phyloP scores from a whole-genome alignment of 2,329 filamentous ascomycete genomes.

The Paraphoma sp. region DNA sequence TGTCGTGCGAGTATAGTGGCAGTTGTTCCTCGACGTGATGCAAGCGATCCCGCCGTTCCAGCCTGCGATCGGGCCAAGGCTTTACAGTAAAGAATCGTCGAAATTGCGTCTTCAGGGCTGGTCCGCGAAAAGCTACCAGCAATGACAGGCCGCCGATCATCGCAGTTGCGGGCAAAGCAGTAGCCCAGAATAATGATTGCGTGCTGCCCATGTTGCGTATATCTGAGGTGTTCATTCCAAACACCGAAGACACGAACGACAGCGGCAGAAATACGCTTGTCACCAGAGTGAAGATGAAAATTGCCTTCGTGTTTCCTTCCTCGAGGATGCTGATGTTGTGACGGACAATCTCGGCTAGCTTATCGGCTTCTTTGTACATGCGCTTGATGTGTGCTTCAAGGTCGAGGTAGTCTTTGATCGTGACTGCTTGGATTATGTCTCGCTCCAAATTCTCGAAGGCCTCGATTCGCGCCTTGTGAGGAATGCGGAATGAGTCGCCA shows the following conservation, averaged over 20 bases:
- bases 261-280: conserved; percentile 44
- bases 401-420: not conserved
- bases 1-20: too few relatives aligned
- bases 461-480: not conserved
- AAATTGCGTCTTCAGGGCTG: too few relatives aligned
- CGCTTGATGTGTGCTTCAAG: not conserved
- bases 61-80: too few relatives aligned
- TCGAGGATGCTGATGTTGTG: conserved; percentile 5
- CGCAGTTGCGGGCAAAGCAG: conserved; percentile 1
- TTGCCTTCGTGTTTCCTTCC: conserved; percentile 17
- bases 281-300: conserved; percentile 25
- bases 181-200: conserved; percentile 23
- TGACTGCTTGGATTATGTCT: too few relatives aligned
- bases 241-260: conserved; percentile 16
- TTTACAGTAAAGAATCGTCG: too few relatives aligned
- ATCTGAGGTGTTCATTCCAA: conserved; percentile 27
- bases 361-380: not conserved
- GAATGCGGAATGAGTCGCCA: not conserved
- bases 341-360: too few relatives aligned
- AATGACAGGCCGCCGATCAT: too few relatives aligned
- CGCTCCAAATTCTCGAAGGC: not conserved
- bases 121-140: too few relatives aligned
- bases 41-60: too few relatives aligned
- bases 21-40: too few relatives aligned
- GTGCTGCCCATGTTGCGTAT: conserved; percentile 14